Percentiles rank a stretch among this genome's conserved stretches.
These are phyloP conservation scores for Coemansia sp. DNA, from an alignment of 192 early-diverging fungal species.

Conservation along the genomic window DNA sequence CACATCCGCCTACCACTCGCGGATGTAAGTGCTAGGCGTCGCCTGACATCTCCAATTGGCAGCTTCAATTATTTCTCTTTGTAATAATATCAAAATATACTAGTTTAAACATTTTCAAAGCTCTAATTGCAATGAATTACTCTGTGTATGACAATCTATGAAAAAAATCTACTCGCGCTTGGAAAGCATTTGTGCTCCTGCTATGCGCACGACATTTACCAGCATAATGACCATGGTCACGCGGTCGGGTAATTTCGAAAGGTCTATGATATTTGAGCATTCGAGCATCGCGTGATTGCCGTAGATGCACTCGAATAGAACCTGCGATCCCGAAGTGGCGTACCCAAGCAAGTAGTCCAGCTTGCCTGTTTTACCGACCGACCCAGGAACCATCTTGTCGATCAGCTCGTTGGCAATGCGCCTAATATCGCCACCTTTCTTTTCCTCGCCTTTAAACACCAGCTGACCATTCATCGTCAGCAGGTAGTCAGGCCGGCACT, in stretches of 20 bases:
- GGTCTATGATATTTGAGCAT: slow-evolving; percentile 39
- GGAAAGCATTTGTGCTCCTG: not conserved
- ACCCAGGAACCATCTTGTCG: slow-evolving; percentile 32
- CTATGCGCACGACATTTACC: slow-evolving; percentile 39
- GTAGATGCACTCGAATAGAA: slow-evolving; percentile 49
- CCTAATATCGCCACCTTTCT: slow-evolving; percentile 30
- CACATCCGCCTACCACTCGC: not conserved
- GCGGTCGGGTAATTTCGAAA: slow-evolving; percentile 24
- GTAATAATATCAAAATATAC: not conserved
- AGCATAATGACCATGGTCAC: slow-evolving; percentile 33
- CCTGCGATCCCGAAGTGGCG: slow-evolving; percentile 39
- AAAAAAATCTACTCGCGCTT: not conserved
- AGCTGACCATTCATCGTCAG: slow-evolving; percentile 35
- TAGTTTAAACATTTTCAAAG: not conserved
- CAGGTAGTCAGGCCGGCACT: slow-evolving; percentile 43
- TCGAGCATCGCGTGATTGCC: slow-evolving; percentile 28
- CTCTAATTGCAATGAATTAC: not conserved
- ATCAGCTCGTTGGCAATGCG: slow-evolving; percentile 35
- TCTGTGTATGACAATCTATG: not conserved
- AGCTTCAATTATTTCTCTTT: not conserved
- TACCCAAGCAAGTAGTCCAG: slow-evolving; percentile 40
- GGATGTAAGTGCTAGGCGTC: not conserved
- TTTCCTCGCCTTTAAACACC: slow-evolving; percentile 56
- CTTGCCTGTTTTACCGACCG: slow-evolving; percentile 29
- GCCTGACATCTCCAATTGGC: not conserved